Conservation (phyloP, 768 basidiomycete species). For the Suillus cothurnatus region DNA sequence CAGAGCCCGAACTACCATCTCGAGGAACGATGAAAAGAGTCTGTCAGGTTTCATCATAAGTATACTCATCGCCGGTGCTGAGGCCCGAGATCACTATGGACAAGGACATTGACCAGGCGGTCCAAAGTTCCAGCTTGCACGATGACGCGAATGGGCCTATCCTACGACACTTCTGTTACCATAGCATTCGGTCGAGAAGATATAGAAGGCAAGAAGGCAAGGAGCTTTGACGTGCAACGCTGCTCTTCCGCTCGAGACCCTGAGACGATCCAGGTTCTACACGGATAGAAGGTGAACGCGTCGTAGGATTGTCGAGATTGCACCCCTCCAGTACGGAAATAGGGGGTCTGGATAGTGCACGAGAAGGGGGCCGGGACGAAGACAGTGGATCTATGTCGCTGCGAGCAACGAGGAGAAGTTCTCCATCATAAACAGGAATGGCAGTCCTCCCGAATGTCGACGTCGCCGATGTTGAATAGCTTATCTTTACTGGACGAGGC, state of each 20-base stretch:
- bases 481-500: slow-evolving; percentile 25
- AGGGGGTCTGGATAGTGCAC: slow-evolving; percentile 68
- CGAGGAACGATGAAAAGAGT: slow-evolving; percentile 68
- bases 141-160: slow-evolving; percentile 72
- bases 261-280: slow-evolving; percentile 72
- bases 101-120: slow-evolving; percentile 70
- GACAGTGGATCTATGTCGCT: slow-evolving; percentile 45
- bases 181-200: slow-evolving; percentile 62
- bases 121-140: slow-evolving; percentile 81
- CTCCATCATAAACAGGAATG: slow-evolving; percentile 75
- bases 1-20: slow-evolving; percentile 45
- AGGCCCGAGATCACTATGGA: slow-evolving; percentile 74
- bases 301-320: slow-evolving; percentile 42
- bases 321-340: slow-evolving; percentile 56
- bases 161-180: slow-evolving; percentile 63
- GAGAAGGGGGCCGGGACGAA: slow-evolving; percentile 58
- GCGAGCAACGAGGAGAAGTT: slow-evolving; percentile 71
- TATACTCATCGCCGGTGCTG: slow-evolving; percentile 48
- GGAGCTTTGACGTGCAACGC: slow-evolving; percentile 73
- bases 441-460: slow-evolving; percentile 64
- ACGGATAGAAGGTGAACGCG: slow-evolving; percentile 73
- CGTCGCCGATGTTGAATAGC: slow-evolving; percentile 40
- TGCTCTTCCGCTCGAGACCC: slow-evolving; percentile 75
- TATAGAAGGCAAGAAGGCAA: slow-evolving; percentile 78
- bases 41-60: slow-evolving; percentile 67